Base-by-base conservation (phyloP, 441 rosid genomes). In the Corymbia calophylla region DNA sequence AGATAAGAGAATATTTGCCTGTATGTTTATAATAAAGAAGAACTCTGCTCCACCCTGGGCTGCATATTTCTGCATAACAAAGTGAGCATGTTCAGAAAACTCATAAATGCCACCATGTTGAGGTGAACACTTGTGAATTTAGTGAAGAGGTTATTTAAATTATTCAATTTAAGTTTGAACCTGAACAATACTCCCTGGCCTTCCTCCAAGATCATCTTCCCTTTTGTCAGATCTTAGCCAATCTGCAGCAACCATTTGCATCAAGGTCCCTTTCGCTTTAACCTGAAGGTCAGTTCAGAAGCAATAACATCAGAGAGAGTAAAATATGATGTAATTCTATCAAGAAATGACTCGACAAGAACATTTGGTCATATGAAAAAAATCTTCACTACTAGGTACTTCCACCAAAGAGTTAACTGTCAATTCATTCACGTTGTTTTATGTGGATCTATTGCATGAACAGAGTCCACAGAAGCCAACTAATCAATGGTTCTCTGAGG, bases 211-310 rank as follows among this genome's bases (percentile, higher is more conserved):
- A 92, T 97, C 98, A 95, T 98, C 99, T 91, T 98, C 99, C 87
- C 96, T 94, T 92, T 96, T 98, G 94, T 96, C 95, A 90, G 99
- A 97, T 91, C 93, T 96, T 87, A 97, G 91, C 99, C 99, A 98
- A 94, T 97, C 99, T 89, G 99, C 99, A 89, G 98, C 99, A 91
- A 98, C 97, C 99, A 97, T 96, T 93, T 95, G 95, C 99, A 97
- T 96, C 95, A 96, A 90, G 62, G 96, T 95, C 86, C 96, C 98
- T 90, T 95, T 97, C 44, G 98, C 99, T 94, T 94, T 97, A 87
- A 97, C 90, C 99, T 97, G 93, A 66, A 88, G 90, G 88, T 56
- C 54, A 90, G 29, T 70, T 89, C 86, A 13, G 87, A 90, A 86
- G 53, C 77, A 53, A 64, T 62, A 49, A 91, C 44, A 90, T 82